phyloP scores from a whole-genome alignment of 2,329 filamentous ascomycete species.

The Pestalotiopsis sp. region DNA sequence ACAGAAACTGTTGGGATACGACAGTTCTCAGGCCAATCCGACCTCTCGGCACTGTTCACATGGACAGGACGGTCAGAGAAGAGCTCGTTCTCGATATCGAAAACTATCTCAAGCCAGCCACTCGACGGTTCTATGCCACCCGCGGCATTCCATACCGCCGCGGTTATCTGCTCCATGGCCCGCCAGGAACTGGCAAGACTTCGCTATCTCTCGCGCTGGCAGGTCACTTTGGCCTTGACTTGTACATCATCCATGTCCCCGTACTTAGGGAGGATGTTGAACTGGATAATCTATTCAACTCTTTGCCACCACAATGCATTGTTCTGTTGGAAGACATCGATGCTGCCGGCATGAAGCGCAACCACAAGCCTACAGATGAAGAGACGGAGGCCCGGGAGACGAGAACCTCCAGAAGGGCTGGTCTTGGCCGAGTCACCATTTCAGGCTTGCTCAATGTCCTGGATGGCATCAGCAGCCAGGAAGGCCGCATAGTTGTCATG shows the following conservation, averaged over 20 bases:
- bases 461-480: constrained; percentile 70
- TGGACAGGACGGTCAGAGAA: constrained; percentile 52
- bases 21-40: constrained; percentile 37
- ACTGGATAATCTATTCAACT: constrained; percentile 35
- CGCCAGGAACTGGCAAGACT: constrained; percentile 75
- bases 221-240: constrained; percentile 71
- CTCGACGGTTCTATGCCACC: constrained; percentile 68
- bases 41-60: constrained; percentile 38
- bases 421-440: constrained; percentile 68
- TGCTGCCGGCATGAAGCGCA: constrained; percentile 49
- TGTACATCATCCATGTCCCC: constrained; percentile 73
- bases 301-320: constrained; percentile 40
- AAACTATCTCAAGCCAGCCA: constrained; percentile 63
- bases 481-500: constrained; percentile 70
- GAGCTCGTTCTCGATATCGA: constrained; percentile 70
- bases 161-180: constrained; percentile 73
- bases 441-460: constrained; percentile 64
- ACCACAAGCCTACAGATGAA: constrained; percentile 26
- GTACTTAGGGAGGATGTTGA: constrained; percentile 29
- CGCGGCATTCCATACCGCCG: constrained; percentile 75
- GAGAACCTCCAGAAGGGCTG: constrained; percentile 46
- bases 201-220: constrained; percentile 77
- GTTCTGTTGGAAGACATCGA: constrained; percentile 61
- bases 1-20: constrained; percentile 36
- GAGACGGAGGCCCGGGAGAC: not conserved